Conservation (phyloP, 2,329 filamentous ascomycete genomes). For the Lachnum nothofagi region DNA sequence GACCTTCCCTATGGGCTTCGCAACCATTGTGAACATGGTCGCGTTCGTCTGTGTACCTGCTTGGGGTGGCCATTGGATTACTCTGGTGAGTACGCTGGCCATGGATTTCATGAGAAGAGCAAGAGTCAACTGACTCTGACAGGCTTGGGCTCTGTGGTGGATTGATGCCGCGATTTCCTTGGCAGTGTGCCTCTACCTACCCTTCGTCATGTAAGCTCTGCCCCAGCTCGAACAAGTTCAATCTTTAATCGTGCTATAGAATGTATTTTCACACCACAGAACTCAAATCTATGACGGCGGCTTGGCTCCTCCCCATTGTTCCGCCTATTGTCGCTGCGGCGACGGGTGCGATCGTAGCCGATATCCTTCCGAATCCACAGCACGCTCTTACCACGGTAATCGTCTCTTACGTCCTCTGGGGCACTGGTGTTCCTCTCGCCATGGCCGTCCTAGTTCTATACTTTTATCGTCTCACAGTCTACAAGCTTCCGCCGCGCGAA, state of each 20-base stretch:
- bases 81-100: conserved; percentile 34
- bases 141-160: conserved; percentile 55
- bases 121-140: conserved; percentile 7
- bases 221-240: conserved; percentile 2
- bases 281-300: conserved; percentile 57
- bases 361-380: conserved; percentile 48
- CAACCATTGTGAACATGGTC: conserved; percentile 63
- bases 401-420: conserved; percentile 65
- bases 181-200: conserved; percentile 49
- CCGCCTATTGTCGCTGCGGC: conserved; percentile 61
- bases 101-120: not conserved
- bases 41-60: conserved; percentile 52
- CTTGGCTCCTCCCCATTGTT: conserved; percentile 61
- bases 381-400: conserved; percentile 58
- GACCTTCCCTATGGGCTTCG: conserved; percentile 63
- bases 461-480: conserved; percentile 61
- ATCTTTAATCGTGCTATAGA: conserved; percentile 9
- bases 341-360: conserved; percentile 58
- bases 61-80: conserved; percentile 58
- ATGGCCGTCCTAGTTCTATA: conserved; percentile 62
- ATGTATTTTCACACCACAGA: conserved; percentile 37
- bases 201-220: conserved; percentile 48
- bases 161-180: conserved; percentile 50
- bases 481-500: conserved; percentile 61
- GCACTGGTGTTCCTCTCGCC: conserved; percentile 56